Base-by-base conservation (phyloP, 163 green algal genomes). In the Coccomyxa subellipsoidea region DNA sequence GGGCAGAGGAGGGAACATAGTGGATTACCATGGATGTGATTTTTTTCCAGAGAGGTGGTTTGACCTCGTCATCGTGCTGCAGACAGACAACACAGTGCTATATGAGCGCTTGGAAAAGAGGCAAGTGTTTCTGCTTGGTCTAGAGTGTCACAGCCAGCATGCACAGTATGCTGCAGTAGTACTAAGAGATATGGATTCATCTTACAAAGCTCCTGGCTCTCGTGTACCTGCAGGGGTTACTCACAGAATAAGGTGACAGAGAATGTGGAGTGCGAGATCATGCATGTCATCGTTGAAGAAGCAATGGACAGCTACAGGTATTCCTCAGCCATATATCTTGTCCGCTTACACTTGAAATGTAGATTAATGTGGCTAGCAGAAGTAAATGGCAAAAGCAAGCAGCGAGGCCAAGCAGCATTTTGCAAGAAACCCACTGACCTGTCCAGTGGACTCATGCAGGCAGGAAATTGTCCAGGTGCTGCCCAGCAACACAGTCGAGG, bases 41-140 rank as follows among this genome's bases (percentile, higher is more conserved):
- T 97, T 99, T 72, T 99, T 99, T 80, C 97, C 97, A 21, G 96
- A 99, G 77, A 88, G 96, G 54, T 99, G 96, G 95, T 99, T 99
- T 89, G 95, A 99, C 83, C 84, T 98, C 59, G 96, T 99, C 0
- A 86, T 98, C 1, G 96, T 99, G n/a, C 89, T 99, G 53, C 94
- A 97, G 83, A 94, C 93, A 36, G 94, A 99, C 88, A 99, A 98
- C 86, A 92, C 89, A 0, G 78, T 96, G 4, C 89, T 99, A 40
- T 99, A 95, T 82, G 93, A 98, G 59, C 87, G 97, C 1, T 84
- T 99, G 2, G 90, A 95, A 47, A 92, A 91, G 77, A 88, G 94
- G 86, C n/a, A n/a, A n/a, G n/a, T n/a, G n/a, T n/a, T n/a, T n/a
- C n/a, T n/a, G n/a, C n/a, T n/a, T n/a, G n/a, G n/a, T n/a, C n/a